phyloP scores from a whole-genome alignment of 2,329 filamentous ascomycete species.

The Xylariales sp. region DNA sequence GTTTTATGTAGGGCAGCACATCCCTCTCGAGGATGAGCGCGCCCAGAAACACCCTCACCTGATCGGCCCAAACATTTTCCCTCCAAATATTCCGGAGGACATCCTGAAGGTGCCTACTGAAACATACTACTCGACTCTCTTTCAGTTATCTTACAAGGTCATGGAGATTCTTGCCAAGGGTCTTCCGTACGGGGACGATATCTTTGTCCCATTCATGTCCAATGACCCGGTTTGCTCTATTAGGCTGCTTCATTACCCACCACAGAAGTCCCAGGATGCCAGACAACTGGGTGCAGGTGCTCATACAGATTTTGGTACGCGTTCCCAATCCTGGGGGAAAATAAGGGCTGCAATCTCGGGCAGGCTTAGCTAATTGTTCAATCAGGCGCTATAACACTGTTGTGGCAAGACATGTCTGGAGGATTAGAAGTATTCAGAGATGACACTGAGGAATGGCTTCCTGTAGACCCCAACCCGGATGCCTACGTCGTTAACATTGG shows the following conservation, averaged over 20 bases:
- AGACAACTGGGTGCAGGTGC: slow-evolving; percentile 17
- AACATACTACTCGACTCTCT: slow-evolving; percentile 13
- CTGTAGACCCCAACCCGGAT: slow-evolving; percentile 13
- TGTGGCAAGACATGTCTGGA: slow-evolving; percentile 15
- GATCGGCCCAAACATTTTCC: slow-evolving; percentile 18
- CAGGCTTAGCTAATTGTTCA: no score
- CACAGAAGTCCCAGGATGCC: slow-evolving; percentile 12
- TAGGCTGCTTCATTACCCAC: slow-evolving; percentile 16
- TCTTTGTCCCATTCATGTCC: slow-evolving; percentile 16
- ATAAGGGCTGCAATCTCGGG: no score
- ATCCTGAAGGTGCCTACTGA: slow-evolving; percentile 13
- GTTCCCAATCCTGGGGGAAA: no score
- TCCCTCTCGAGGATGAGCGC: slow-evolving; percentile 12
- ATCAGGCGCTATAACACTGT: slow-evolving; percentile 18
- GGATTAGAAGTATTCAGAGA: slow-evolving; percentile 16
- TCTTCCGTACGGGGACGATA: slow-evolving; percentile 14
- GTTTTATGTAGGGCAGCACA: slow-evolving; percentile 17
- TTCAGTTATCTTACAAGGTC: slow-evolving; percentile 12
- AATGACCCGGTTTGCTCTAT: slow-evolving; percentile 16
- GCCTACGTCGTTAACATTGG: slow-evolving; percentile 19
- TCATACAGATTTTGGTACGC: slow-evolving; percentile 21
- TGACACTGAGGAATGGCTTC: slow-evolving; percentile 10
- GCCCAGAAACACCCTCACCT: slow-evolving; percentile 12
- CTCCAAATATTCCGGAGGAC: slow-evolving; percentile 10
- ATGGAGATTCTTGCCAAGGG: slow-evolving; percentile 18